Evolutionary conservation across 805 yeast genomes (phyloP).

Genomic region (baker's yeast (Saccharomyces cerevisiae)): DNA sequence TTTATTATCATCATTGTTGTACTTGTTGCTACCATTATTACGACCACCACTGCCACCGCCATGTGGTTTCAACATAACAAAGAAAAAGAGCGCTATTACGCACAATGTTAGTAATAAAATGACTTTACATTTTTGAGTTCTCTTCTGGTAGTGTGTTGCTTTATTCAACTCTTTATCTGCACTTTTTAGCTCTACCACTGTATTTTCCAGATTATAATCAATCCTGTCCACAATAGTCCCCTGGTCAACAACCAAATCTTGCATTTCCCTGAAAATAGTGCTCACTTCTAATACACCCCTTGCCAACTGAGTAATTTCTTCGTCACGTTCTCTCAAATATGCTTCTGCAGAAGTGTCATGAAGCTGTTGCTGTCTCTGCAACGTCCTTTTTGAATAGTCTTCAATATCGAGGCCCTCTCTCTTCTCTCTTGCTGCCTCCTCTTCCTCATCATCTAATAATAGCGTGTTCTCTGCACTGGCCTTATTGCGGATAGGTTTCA

Average conservation of each 20-base stretch:
- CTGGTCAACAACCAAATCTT: conserved; percentile 85
- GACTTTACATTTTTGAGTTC: conserved; percentile 84
- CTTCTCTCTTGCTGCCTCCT: conserved; percentile 17
- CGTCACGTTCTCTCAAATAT: conserved; percentile 55
- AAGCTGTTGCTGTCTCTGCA: conserved; percentile 22
- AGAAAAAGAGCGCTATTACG: conserved; percentile 60
- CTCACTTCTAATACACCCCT: conserved; percentile 91
- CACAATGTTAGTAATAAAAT: conserved; percentile 65
- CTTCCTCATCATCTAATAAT: conserved; percentile 29
- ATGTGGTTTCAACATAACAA: conserved; percentile 61
- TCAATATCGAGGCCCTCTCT: conserved; percentile 27
- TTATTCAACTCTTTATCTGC: conserved; percentile 71
- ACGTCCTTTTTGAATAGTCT: conserved; percentile 30
- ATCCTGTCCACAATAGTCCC: conserved; percentile 90
- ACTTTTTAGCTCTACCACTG: conserved; percentile 64
- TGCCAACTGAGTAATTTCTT: conserved; percentile 83
- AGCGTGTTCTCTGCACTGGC: conserved; percentile 16
- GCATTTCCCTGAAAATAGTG: conserved; percentile 88
- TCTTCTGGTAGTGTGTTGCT: conserved; percentile 75
- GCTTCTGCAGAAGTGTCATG: conserved; percentile 14
- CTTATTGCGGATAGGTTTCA: conserved; percentile 33
- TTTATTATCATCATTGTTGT: not conserved
- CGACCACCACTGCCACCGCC: conserved; percentile 2
- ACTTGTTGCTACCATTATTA: not conserved
- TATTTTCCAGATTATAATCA: conserved; percentile 79